Percentiles rank a stretch among this genome's conserved stretches.
These are phyloP conservation scores for Komagataea norvegica DNA, from an alignment of 1,139 yeast species.

Conservation along the genomic window DNA sequence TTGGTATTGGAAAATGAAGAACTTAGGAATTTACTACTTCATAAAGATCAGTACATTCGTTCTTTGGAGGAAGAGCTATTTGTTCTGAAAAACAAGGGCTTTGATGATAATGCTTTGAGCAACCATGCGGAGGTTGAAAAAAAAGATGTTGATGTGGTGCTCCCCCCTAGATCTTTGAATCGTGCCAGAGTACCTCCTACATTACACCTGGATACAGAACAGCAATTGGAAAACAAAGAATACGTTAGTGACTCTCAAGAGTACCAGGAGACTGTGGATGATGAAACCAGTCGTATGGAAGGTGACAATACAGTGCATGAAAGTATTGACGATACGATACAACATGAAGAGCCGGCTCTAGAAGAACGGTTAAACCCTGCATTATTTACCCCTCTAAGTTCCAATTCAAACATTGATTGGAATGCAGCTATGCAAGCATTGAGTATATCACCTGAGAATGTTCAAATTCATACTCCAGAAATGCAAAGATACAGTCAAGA, in stretches of 20 bases:
- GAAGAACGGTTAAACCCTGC: no score
- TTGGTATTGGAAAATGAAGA: conserved; percentile 8
- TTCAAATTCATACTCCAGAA: conserved; percentile 7
- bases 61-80: conserved; percentile 3
- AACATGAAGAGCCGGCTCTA: background rate
- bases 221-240: background rate
- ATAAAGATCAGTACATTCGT: conserved; percentile 5
- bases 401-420: conserved; percentile 20
- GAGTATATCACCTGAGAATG: conserved; percentile 12
- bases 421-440: conserved; percentile 22
- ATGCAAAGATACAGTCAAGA: background rate
- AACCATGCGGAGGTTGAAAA: background rate
- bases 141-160: background rate
- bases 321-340: background rate
- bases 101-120: no score
- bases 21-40: conserved; percentile 5
- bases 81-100: conserved; percentile 1
- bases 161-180: conserved; percentile 1
- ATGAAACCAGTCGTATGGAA: background rate
- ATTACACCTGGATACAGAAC: no score
- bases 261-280: background rate
- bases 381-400: conserved; percentile 10
- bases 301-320: background rate
- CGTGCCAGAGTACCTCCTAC: conserved; percentile 3
- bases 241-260: background rate